Evolutionary conservation across 1,284 basidiomycete species (phyloP), one percentile per base, ranked within the genome.

Genomic region (Somion occarium): DNA sequence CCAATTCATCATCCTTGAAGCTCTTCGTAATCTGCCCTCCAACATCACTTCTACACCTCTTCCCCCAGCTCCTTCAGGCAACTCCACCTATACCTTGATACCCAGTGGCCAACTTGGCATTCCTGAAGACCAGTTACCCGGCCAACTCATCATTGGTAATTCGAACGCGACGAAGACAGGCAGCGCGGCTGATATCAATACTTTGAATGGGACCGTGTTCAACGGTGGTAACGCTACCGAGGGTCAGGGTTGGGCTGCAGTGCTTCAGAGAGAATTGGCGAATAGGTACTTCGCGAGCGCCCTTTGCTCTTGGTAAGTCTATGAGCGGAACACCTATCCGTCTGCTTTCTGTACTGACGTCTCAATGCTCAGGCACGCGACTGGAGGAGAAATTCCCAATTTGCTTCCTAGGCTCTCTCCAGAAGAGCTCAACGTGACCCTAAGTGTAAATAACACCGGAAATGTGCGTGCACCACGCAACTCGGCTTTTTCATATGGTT

Each of bases 301-400:
- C 1, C 79, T 96, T 56, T 96, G 94, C 68, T 91, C 89, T 57
- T 98, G 94, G 93, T 88, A 56, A 62, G 80, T 71, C 15, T 34
- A 34, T 34, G 30, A 7, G 30, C 30, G 30, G 30, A 34, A 7
- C 7, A 7, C 15, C 30, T 7, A 34, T 18, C 20, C 27, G 0
- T 46, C 11, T 37, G 18, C 23, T 25, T 9, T 13, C 30, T 9
- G 19, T 24, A 22, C 39, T 41, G 39, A 41, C 39, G 13, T 7
- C 9, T 15, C 39, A 5, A 9, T 18, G 9, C 5, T 41, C 18
- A 80, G 78, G 88, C 78, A 82, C 63, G 79, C 87, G 18, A 95
- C 92, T 0, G 93, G 93, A 34, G 93, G 93, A 1, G 79, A 79
- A 3, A 87, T 96, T 46, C 76, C 81, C 0, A 79, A 76, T 13